Evolutionary conservation across 2,329 filamentous ascomycete genomes (phyloP).

Genomic region (Colletotrichum viniferum): DNA sequence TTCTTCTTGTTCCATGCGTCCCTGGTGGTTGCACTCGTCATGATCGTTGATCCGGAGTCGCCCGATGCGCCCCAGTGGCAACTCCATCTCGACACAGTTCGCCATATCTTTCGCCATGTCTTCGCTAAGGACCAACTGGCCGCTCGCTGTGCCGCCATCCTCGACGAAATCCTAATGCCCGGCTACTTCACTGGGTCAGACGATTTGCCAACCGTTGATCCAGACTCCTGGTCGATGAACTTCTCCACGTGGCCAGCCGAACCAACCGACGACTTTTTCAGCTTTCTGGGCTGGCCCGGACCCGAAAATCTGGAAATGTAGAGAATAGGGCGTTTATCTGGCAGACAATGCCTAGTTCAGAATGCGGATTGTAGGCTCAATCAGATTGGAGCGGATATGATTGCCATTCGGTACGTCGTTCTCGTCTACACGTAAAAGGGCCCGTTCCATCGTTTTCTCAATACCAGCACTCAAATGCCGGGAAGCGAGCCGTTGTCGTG

Average conservation of each 20-base stretch:
- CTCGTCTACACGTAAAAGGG: slow-evolving; percentile 26
- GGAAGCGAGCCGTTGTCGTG: slow-evolving; percentile 25
- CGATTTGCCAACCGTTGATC: slow-evolving; percentile 12
- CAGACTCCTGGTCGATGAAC: slow-evolving; percentile 29
- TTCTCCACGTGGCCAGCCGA: slow-evolving; percentile 27
- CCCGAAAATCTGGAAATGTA: not conserved
- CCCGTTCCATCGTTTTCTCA: slow-evolving; percentile 26
- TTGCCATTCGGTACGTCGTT: slow-evolving; percentile 33
- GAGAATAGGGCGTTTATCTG: not conserved
- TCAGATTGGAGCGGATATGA: slow-evolving; percentile 27
- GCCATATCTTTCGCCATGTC: slow-evolving; percentile 26
- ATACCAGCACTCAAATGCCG: slow-evolving; percentile 31
- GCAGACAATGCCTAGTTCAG: slow-evolving; percentile 21
- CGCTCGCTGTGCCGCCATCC: slow-evolving; percentile 30
- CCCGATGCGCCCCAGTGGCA: slow-evolving; percentile 29
- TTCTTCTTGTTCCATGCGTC: slow-evolving; percentile 36
- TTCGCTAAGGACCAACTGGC: slow-evolving; percentile 29
- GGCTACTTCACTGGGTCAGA: not conserved
- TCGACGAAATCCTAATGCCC: slow-evolving; percentile 28
- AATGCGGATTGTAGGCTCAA: slow-evolving; percentile 27
- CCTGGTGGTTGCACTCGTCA: slow-evolving; percentile 31
- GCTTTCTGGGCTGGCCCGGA: slow-evolving; percentile 27
- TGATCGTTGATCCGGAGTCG: slow-evolving; percentile 29
- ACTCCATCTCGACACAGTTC: slow-evolving; percentile 30
- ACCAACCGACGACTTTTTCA: slow-evolving; percentile 24